Conservation (phyloP, 176 grass and related monocot genomes). For the Melocanna baccifera region DNA sequence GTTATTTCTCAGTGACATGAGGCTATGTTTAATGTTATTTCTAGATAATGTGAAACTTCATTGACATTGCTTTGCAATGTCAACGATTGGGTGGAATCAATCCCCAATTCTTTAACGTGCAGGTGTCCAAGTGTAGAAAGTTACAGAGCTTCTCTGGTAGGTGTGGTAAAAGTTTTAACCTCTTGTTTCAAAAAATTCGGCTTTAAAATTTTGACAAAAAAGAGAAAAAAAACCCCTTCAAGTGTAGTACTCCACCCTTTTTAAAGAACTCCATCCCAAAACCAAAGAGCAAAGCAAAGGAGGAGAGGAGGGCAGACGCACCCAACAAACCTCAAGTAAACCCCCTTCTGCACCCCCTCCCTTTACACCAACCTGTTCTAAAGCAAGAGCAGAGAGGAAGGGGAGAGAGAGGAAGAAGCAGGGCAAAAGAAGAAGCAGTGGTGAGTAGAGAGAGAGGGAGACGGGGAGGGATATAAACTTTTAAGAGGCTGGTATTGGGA, state of each 20-base stretch:
- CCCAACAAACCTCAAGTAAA: conserved; percentile 43
- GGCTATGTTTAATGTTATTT: too few relatives aligned
- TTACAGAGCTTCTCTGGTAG: not conserved
- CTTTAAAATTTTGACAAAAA: not conserved
- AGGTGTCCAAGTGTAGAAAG: conserved; percentile 27
- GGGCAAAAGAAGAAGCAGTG: conserved; percentile 8
- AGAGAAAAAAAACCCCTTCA: not conserved
- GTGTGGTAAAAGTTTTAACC: not conserved
- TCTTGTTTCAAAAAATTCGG: not conserved
- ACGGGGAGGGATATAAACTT: conserved; percentile 20
- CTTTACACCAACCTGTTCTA: conserved; percentile 22
- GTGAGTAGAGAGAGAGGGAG: conserved; percentile 17
- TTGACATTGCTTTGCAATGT: too few relatives aligned
- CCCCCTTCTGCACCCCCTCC: not conserved
- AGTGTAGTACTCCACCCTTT: not conserved
- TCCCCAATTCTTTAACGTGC: not conserved
- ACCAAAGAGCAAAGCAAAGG: conserved; percentile 12
- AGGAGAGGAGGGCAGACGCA: not conserved
- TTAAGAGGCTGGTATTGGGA: conserved; percentile 30
- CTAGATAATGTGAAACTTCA: too few relatives aligned
- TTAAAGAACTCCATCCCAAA: conserved; percentile 37
- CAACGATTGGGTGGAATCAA: not conserved
- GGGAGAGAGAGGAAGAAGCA: conserved; percentile 26
- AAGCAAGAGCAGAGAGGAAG: conserved; percentile 35
- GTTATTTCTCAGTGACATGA: too few relatives aligned